Conservation (phyloP, 163 green algal genomes). For the Chlorella variabilis region DNA sequence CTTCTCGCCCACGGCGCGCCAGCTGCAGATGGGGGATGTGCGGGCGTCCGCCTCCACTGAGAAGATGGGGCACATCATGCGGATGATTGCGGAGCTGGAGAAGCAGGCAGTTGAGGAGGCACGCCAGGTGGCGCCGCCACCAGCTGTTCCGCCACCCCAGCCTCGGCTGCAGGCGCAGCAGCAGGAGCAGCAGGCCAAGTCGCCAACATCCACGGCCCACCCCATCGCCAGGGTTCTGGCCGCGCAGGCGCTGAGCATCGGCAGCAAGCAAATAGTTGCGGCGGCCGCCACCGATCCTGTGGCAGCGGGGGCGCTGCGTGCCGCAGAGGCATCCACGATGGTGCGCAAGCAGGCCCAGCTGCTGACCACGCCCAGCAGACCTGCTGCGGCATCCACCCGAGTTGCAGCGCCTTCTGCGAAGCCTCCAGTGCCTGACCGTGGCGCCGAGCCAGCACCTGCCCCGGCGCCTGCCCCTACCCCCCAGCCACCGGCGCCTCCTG, state of each 20-base stretch:
- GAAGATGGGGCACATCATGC: constrained; percentile 20
- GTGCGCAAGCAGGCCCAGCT: neutral
- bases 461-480: neutral
- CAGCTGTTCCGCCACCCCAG: neutral
- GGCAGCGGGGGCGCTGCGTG: neutral
- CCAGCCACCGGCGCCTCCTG: neutral
- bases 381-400: neutral
- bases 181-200: no score
- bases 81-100: constrained; percentile 27
- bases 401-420: neutral
- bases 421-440: no score
- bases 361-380: neutral
- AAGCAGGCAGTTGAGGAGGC: constrained; percentile 32
- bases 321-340: neutral
- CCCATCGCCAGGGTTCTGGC: neutral
- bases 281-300: neutral
- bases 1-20: neutral
- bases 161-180: neutral
- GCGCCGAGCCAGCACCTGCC: no score
- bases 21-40: neutral
- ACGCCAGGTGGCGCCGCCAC: neutral
- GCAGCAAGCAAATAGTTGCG: constrained; percentile 22
- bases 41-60: neutral
- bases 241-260: neutral
- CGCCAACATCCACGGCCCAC: neutral